Evolutionary conservation across 1,284 basidiomycete species (phyloP), one percentile per base, ranked within the genome.

Genomic region (Melanopsichium pennsylvanicum): DNA sequence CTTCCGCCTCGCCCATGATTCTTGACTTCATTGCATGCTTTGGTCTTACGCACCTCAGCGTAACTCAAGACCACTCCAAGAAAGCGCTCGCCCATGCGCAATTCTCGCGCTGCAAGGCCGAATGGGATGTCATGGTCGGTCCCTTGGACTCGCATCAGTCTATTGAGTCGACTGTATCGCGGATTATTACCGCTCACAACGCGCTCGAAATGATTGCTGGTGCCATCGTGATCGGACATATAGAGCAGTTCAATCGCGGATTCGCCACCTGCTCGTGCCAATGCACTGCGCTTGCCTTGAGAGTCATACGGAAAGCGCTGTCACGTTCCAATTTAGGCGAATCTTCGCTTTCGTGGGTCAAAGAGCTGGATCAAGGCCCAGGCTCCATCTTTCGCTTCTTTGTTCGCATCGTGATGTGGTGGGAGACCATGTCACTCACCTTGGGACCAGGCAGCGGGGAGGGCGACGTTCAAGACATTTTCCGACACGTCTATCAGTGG

Each of bases 351-450:
- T 13, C 15, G 9, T 32, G 34, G 34, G 15, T 32, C 0, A 22
- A 16, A 7, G 26, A 32, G 13, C 26, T 56, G 5, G 45, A 49
- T n/a, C 46, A 38, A 26, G 59, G 54, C 5, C 51, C 44, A n/a
- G 52, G 37, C 11, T 61, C 58, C 5, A 33, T 44, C 0, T 62
- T 57, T 19, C 45, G 59, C 11, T 62, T 62, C 23, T 55, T 50
- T 29, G 52, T 62, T 5, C 38, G 46, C 16, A 38, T 56, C 12
- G 11, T 62, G 7, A 16, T 62, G 4, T 62, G 59, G 52, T 62
- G 59, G 59, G 59, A 62, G 25, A 50, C 54, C 37, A 42, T 62
- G 37, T 56, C 51, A 12, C 38, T 38, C 4, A 62, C 59, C 34
- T 50, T 56, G 52, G 52, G 50, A 5, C 47, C 59, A 3, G 59